Conservation (phyloP, 768 basidiomycete species). For the Lanmaoa pseudosensibilis region DNA sequence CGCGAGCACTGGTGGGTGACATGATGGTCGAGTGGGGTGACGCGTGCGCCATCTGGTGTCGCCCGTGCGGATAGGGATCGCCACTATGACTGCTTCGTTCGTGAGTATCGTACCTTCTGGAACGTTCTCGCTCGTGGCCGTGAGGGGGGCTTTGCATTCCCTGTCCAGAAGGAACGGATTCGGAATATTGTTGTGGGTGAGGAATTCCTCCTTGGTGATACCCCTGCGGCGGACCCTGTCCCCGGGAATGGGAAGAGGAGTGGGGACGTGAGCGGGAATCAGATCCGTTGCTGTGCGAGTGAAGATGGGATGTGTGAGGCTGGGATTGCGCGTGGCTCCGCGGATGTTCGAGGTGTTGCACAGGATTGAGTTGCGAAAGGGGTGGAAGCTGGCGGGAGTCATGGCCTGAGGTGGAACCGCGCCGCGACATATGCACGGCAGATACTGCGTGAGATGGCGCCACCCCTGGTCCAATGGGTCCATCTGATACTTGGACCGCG, state of each 20-base stretch:
- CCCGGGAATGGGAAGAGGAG: constrained; percentile 53
- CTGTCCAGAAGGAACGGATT: constrained; percentile 45
- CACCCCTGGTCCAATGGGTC: constrained; percentile 43
- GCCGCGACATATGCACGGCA: constrained; percentile 43
- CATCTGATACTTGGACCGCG: constrained; percentile 49
- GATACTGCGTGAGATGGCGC: constrained; percentile 39
- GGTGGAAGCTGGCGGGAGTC: constrained; percentile 52
- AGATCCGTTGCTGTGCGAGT: constrained; percentile 41
- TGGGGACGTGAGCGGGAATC: constrained; percentile 50
- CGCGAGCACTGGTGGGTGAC: constrained; percentile 37
- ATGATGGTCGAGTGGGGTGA: constrained; percentile 37
- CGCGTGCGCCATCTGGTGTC: constrained; percentile 31
- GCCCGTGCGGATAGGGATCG: constrained; percentile 35
- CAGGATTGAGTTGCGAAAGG: constrained; percentile 47
- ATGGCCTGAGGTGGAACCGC: constrained; percentile 41
- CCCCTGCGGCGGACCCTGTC: constrained; percentile 35
- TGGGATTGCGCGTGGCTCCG: constrained; percentile 38
- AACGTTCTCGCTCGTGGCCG: constrained; percentile 41
- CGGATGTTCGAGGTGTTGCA: constrained; percentile 39
- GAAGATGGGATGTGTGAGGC: constrained; percentile 41
- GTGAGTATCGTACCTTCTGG: constrained; percentile 50
- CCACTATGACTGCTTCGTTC: constrained; percentile 39
- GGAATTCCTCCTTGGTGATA: constrained; percentile 39
- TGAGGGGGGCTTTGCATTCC: constrained; percentile 51
- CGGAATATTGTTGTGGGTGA: constrained; percentile 50